Percentiles rank a stretch among this genome's conserved stretches.
Evolutionary conservation across 805 yeast species (phyloP).

Genomic region (Maudiozyma serrabonitensis): DNA sequence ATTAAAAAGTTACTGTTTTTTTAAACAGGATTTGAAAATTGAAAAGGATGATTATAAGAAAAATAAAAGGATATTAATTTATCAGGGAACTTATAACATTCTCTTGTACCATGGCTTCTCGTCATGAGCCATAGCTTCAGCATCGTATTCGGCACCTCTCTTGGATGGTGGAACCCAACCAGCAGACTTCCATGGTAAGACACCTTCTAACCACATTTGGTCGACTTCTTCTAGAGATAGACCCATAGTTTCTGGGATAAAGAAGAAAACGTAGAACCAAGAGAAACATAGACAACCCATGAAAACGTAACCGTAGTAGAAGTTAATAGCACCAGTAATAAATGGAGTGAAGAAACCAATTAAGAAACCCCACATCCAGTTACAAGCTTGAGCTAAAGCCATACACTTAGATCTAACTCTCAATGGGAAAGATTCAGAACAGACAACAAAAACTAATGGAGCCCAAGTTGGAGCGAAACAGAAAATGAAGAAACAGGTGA

Average conservation of each 20-base stretch:
- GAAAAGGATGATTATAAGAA: neutral
- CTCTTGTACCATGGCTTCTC: slow-evolving; percentile 17
- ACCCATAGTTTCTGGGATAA: slow-evolving; percentile 69
- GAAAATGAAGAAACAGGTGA: slow-evolving; percentile 59
- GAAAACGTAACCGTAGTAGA: slow-evolving; percentile 56
- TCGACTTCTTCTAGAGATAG: slow-evolving; percentile 74
- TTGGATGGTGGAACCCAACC: slow-evolving; percentile 40
- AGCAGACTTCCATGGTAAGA: slow-evolving; percentile 36
- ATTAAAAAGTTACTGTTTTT: neutral
- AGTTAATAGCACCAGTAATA: slow-evolving; percentile 52
- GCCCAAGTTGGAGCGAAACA: slow-evolving; percentile 71
- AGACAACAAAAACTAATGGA: slow-evolving; percentile 53
- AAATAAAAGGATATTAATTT: neutral
- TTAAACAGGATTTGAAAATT: neutral
- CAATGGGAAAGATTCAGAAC: slow-evolving; percentile 60
- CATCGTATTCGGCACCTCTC: slow-evolving; percentile 15
- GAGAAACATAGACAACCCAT: slow-evolving; percentile 47
- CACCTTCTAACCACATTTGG: slow-evolving; percentile 38
- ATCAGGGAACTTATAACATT: slow-evolving; percentile 14
- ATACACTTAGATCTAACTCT: slow-evolving; percentile 51
- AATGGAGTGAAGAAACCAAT: slow-evolving; percentile 65
- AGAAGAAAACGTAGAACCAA: slow-evolving; percentile 57
- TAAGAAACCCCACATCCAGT: slow-evolving; percentile 58
- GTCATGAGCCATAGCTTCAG: slow-evolving; percentile 13
- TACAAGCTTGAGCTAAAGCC: slow-evolving; percentile 51